Conservation (phyloP, 1,284 basidiomycete species). For the Mycosarcoma maydis region DNA sequence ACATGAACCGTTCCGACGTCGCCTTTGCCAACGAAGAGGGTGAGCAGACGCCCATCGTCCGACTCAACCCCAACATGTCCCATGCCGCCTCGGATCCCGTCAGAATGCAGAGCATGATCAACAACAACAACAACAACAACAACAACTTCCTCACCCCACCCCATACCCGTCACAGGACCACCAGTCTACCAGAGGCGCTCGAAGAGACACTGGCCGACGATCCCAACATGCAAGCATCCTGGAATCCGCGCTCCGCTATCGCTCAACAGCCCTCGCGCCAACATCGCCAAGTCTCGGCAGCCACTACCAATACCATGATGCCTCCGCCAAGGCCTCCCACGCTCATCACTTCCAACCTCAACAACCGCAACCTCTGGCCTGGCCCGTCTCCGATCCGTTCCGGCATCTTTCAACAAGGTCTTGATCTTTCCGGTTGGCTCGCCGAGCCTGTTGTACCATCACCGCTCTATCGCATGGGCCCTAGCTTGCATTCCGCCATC, state of each 20-base stretch:
- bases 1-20: slow-evolving; percentile 33
- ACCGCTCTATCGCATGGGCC: slow-evolving; percentile 61
- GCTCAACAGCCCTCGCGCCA: slow-evolving; percentile 7
- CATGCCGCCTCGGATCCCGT: slow-evolving; percentile 25
- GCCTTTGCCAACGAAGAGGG: slow-evolving; percentile 47
- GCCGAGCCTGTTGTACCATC: slow-evolving; percentile 65
- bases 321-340: slow-evolving; percentile 36
- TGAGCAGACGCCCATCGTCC: slow-evolving; percentile 55
- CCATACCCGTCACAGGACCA: slow-evolving; percentile 25
- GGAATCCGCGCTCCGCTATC: slow-evolving; percentile 19
- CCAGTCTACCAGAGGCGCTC: slow-evolving; percentile 31
- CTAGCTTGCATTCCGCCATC: slow-evolving; percentile 47
- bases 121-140: slow-evolving; percentile 7
- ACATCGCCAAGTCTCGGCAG: no score
- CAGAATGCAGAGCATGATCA: slow-evolving; percentile 17
- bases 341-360: slow-evolving; percentile 42
- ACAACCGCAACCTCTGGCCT: slow-evolving; percentile 34
- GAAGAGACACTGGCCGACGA: slow-evolving; percentile 12
- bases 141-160: slow-evolving; percentile 24
- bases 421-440: slow-evolving; percentile 63
- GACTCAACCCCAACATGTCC: slow-evolving; percentile 14
- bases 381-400: slow-evolving; percentile 36
- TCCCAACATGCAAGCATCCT: slow-evolving; percentile 9
- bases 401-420: slow-evolving; percentile 21
- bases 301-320: slow-evolving; percentile 25